phyloP scores from a whole-genome alignment of 257 asterid species.

The Rhazya stricta region DNA sequence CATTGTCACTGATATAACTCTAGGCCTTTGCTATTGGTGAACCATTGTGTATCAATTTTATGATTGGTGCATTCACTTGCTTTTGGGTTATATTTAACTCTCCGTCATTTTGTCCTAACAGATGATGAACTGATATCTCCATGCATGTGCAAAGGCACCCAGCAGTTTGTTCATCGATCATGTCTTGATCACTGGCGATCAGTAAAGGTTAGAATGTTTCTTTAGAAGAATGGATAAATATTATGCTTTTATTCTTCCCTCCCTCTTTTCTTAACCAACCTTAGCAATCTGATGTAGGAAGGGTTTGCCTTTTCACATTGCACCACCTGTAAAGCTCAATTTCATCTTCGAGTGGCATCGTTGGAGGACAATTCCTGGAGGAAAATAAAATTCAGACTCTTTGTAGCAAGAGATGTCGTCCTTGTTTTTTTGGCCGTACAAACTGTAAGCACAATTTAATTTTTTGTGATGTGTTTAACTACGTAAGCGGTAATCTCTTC shows the following conservation, averaged over 20 bases:
- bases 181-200: conserved; percentile 68
- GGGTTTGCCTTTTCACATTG: conserved; percentile 62
- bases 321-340: conserved; percentile 57
- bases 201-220: conserved; percentile 35
- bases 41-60: background rate
- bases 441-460: conserved; percentile 32
- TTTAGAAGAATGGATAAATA: background rate
- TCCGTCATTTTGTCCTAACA: conserved; percentile 6
- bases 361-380: conserved; percentile 42
- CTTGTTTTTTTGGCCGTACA: conserved; percentile 53
- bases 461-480: no score
- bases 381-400: conserved; percentile 45
- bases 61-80: background rate
- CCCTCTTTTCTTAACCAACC: background rate
- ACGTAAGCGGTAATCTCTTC: no score
- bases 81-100: background rate
- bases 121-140: conserved; percentile 52
- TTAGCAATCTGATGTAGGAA: conserved; percentile 33
- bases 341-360: conserved; percentile 43
- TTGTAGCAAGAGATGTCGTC: conserved; percentile 52
- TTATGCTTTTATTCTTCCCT: background rate
- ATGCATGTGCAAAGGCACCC: conserved; percentile 62
- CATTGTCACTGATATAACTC: background rate
- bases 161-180: conserved; percentile 55
- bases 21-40: background rate